Base-by-base conservation (phyloP, 139 green algal species). In the Chlorella sp. region DNA sequence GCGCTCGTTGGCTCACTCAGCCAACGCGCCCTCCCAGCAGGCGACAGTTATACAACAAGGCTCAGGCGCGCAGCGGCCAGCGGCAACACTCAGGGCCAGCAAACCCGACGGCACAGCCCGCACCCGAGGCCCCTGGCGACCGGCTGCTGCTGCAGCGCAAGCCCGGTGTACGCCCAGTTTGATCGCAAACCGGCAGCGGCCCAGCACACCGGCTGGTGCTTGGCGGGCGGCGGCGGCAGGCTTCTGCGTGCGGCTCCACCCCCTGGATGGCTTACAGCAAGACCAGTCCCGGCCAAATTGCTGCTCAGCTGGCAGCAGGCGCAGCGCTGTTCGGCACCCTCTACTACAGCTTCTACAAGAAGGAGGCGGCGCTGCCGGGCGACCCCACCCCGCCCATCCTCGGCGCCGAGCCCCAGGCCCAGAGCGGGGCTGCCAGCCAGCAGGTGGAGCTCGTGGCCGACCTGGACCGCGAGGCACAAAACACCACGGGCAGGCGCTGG, bases 271-370 rank as follows among this genome's bases (percentile, higher is more conserved):
- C 73, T 16, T 60, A 44, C 60, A 82, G 57, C 76, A 56, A 56
- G 18, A 36, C 57, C 21, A 62, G 18, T 9, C 57, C 76, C 26
- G 36, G 44, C 32, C 79, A 84, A 18, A 47, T 75, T 18, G 64
- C 64, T 56, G 79, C 64, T 28, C 64, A 84, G 23, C 36, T 84
- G 6, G 79, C 41, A 3, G 79, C 30, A 2, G 79, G 79, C 1
- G 30, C 57, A 11, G 64, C 64, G 23, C 25, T 51, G 0, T 34
- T 47, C 30, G 63, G 41, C 41, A 32, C 41, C 2, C n/a, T 21
- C 26, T 82, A 62, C 12, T 38, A 73, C 36, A 39, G 25, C 4
- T 28, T 82, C 16, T 71, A 82, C 36, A 57, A 39, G 23, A 73
- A 72, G 76, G 26, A 44, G 12, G 39, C 34, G 26, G 38, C 39